Evolutionary conservation across 805 yeast species (phyloP).

Genomic region (Vanderwaltozyma polyspora): DNA sequence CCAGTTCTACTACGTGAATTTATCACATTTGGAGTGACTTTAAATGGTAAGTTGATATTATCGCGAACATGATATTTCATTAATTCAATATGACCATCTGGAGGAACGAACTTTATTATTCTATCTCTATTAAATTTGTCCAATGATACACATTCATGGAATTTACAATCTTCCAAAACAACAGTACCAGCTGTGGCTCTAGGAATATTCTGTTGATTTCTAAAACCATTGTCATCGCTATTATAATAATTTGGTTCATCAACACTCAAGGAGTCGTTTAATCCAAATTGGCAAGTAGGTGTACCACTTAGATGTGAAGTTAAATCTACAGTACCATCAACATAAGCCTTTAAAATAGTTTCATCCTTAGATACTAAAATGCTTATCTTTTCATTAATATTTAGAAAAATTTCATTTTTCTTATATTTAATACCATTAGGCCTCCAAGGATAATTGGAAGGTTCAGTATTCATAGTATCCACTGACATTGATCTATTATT

Average conservation of each 20-base stretch:
- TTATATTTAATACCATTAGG: constrained; percentile 59
- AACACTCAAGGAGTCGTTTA: constrained; percentile 41
- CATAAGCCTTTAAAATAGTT: constrained; percentile 52
- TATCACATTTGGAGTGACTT: constrained; percentile 45
- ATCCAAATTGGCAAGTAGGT: constrained; percentile 75
- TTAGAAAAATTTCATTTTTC: constrained; percentile 67
- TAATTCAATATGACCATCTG: constrained; percentile 78
- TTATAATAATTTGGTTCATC: constrained; percentile 7
- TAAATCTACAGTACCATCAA: constrained; percentile 65
- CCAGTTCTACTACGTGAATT: constrained; percentile 32
- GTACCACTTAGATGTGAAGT: constrained; percentile 66
- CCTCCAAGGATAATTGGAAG: constrained; percentile 55
- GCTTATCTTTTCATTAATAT: constrained; percentile 65
- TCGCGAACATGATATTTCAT: constrained; percentile 59
- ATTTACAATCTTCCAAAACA: constrained; percentile 62
- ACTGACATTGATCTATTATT: constrained; percentile 9
- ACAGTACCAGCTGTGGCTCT: constrained; percentile 40
- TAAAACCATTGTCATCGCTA: constrained; percentile 17
- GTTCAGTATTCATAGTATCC: constrained; percentile 15
- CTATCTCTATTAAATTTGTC: constrained; percentile 55
- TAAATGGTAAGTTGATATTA: constrained; percentile 60
- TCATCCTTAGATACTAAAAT: constrained; percentile 58
- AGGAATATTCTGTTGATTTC: constrained; percentile 21
- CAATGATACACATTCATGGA: constrained; percentile 78
- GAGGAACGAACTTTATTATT: constrained; percentile 65